Evolutionary conservation across 805 yeast species (phyloP).

Genomic region (Clavispora carvajalis): DNA sequence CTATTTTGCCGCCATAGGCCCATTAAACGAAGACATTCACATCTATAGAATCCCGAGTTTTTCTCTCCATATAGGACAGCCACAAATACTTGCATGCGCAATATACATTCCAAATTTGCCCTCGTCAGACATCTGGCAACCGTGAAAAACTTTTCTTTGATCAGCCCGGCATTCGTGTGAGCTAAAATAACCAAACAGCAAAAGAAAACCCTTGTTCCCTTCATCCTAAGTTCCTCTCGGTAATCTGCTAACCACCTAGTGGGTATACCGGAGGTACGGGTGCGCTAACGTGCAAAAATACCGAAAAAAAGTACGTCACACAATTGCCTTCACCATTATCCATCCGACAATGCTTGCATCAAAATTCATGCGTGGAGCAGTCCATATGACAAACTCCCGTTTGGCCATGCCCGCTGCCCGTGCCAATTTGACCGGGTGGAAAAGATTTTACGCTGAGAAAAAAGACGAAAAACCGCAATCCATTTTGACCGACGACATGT

Average conservation of each 20-base stretch:
- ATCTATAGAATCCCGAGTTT: too few species aligned
- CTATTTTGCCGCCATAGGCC: too few species aligned
- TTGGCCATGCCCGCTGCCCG: constrained; percentile 4
- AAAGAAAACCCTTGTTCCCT: not conserved
- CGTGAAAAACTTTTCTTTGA: too few species aligned
- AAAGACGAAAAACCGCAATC: constrained; percentile 35
- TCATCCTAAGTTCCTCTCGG: not conserved
- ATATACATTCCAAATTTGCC: too few species aligned
- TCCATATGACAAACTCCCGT: constrained; percentile 4
- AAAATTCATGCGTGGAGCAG: not conserved
- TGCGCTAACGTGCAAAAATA: not conserved
- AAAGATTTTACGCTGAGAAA: constrained; percentile 16
- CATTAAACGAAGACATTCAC: too few species aligned
- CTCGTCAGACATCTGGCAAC: too few species aligned
- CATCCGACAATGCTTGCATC: not conserved
- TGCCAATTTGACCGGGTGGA: constrained; percentile 1
- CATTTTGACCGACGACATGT: constrained; percentile 72
- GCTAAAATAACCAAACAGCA: too few species aligned
- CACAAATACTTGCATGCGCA: too few species aligned
- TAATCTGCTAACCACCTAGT: too few species aligned
- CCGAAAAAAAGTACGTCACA: not conserved
- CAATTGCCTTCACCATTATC: not conserved
- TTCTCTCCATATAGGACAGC: too few species aligned
- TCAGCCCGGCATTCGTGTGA: too few species aligned
- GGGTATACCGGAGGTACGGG: not conserved